These are phyloP conservation scores for Dipteronia dyeriana DNA, from an alignment of 345 rosid species.

Conservation along the genomic window DNA sequence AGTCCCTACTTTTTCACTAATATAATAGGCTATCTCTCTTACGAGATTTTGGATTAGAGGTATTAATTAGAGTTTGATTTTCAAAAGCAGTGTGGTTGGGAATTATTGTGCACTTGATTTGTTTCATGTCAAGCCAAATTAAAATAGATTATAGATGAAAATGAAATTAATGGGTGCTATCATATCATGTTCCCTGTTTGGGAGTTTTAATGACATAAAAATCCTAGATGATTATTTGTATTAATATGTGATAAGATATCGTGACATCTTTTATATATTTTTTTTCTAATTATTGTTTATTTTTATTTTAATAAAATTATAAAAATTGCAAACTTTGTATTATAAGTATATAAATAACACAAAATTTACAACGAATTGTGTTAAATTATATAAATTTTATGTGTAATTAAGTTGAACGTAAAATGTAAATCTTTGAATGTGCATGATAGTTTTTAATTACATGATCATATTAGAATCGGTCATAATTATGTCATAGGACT, in stretches of 20 bases:
- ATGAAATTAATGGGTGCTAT: neutral
- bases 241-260: neutral
- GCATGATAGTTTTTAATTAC: no score
- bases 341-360: no score
- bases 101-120: neutral
- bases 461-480: no score
- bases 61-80: neutral
- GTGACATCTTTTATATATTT: no score
- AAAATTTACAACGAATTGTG: no score
- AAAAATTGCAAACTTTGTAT: neutral
- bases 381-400: no score
- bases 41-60: neutral
- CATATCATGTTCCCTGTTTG: neutral
- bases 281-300: no score
- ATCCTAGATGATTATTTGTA: neutral
- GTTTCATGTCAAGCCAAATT: neutral
- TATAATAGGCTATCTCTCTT: neutral
- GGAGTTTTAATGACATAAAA: conserved; percentile 2
- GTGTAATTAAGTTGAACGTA: neutral
- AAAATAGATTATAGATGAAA: neutral
- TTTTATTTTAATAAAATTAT: neutral
- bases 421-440: no score
- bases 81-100: neutral
- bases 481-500: neutral
- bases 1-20: conserved; percentile 20